These are phyloP conservation scores for Pyrenula aspistea DNA, from an alignment of 495 filamentous ascomycete species.

Conservation along the genomic window DNA sequence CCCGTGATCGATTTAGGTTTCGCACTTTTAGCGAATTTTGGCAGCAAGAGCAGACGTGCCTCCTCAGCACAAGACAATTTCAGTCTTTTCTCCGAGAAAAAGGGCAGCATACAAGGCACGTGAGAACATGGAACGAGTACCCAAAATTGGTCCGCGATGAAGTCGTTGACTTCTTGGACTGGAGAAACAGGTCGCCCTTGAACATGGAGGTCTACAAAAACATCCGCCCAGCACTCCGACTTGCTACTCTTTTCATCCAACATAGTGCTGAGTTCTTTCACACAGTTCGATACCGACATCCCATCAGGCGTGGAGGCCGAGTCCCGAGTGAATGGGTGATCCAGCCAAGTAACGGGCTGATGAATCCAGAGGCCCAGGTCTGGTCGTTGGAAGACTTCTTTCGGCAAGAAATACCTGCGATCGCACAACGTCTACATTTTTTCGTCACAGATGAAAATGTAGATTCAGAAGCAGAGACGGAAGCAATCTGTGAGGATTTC, in stretches of 20 bases:
- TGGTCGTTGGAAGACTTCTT: not conserved
- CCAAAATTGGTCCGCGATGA: not conserved
- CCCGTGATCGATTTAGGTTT: not conserved
- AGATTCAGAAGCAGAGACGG: not conserved
- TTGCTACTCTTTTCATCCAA: not conserved
- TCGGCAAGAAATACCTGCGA: not conserved
- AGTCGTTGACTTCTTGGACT: not conserved
- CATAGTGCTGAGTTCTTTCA: not conserved
- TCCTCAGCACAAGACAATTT: not conserved
- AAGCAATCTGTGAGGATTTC: not conserved
- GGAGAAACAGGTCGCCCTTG: not conserved
- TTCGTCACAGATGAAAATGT: not conserved
- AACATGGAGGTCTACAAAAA: not conserved
- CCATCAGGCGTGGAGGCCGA: not conserved
- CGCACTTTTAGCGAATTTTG: not conserved
- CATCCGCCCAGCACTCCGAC: not conserved
- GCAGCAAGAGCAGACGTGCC: not conserved
- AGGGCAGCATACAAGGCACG: not conserved
- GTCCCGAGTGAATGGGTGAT: no score
- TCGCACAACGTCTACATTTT: not conserved
- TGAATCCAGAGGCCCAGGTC: not conserved
- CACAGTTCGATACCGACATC: not conserved
- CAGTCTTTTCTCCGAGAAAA: not conserved
- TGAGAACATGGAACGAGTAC: not conserved
- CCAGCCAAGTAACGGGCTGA: not conserved